A percentile compares a stretch with the other conserved stretches of the same genome.
These are phyloP conservation scores for Flaveria floridana DNA, from an alignment of 140 eudicot genomes.

Conservation along the genomic window DNA sequence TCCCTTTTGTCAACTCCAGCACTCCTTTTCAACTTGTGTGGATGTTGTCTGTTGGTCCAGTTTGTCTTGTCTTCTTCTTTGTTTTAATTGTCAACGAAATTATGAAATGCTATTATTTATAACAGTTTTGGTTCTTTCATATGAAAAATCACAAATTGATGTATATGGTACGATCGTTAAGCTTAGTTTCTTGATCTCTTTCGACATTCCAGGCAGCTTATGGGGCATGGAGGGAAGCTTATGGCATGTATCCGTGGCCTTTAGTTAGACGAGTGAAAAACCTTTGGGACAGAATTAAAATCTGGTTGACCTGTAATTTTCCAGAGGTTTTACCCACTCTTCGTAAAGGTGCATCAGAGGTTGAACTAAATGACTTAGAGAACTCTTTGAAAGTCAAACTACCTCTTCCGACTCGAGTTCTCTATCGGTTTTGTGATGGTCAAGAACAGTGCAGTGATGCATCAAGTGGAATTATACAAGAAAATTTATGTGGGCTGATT, in stretches of 20 bases:
- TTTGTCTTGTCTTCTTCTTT: background rate
- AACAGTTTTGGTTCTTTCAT: too few relatives aligned
- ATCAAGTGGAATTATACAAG: constrained; percentile 21
- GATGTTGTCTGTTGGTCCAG: background rate
- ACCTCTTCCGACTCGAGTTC: constrained; percentile 70
- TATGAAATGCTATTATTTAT: too few relatives aligned
- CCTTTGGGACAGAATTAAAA: constrained; percentile 56
- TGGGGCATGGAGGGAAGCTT: constrained; percentile 71
- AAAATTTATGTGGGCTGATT: constrained; percentile 57
- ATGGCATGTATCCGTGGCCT: constrained; percentile 75
- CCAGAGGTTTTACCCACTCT: constrained; percentile 67
- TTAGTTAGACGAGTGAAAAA: constrained; percentile 61
- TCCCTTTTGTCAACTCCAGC: background rate
- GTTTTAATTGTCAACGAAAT: background rate
- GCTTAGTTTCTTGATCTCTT: background rate
- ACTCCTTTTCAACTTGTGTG: background rate
- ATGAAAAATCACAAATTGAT: background rate
- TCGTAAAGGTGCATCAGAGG: constrained; percentile 75
- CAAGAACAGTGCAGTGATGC: constrained; percentile 45
- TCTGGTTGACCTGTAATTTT: constrained; percentile 60
- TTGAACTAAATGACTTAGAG: constrained; percentile 54
- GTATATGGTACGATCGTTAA: background rate
- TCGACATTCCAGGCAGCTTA: constrained; percentile 55
- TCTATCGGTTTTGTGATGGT: constrained; percentile 82
- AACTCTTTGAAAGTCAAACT: constrained; percentile 54